Conservation (phyloP, 768 basidiomycete genomes). For the Baorangia bicolor region DNA sequence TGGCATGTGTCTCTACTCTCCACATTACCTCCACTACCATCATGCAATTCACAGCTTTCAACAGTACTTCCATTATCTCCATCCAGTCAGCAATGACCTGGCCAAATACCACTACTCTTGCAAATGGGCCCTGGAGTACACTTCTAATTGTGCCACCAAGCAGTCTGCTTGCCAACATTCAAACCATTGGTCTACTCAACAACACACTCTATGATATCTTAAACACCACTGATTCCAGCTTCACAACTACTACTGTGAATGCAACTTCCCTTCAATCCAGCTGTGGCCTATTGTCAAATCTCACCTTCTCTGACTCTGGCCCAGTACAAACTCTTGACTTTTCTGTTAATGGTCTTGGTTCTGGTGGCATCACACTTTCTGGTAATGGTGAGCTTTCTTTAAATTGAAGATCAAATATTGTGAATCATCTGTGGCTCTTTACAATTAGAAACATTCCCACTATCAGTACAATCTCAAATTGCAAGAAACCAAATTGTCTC, state of each 20-base stretch:
- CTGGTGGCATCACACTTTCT: background rate
- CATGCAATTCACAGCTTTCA: constrained; percentile 18
- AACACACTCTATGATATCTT: constrained; percentile 16
- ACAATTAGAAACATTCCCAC: too few species aligned
- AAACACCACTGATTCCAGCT: background rate
- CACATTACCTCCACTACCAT: constrained; percentile 23
- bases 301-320: background rate
- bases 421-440: background rate
- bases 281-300: constrained; percentile 12
- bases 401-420: background rate
- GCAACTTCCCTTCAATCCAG: constrained; percentile 5
- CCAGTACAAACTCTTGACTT: background rate
- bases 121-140: constrained; percentile 1
- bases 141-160: background rate
- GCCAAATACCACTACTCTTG: constrained; percentile 7
- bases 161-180: background rate
- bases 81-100: background rate
- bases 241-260: constrained; percentile 8
- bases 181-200: constrained; percentile 7
- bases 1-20: constrained; percentile 16
- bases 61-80: background rate
- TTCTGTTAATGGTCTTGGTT: background rate
- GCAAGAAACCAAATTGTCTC: background rate
- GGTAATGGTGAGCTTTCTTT: background rate
- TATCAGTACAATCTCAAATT: background rate